Evolutionary conservation across 768 basidiomycete genomes (phyloP), one percentile per base, ranked within the genome.

Genomic region (Kwoniella botswanensis): DNA sequence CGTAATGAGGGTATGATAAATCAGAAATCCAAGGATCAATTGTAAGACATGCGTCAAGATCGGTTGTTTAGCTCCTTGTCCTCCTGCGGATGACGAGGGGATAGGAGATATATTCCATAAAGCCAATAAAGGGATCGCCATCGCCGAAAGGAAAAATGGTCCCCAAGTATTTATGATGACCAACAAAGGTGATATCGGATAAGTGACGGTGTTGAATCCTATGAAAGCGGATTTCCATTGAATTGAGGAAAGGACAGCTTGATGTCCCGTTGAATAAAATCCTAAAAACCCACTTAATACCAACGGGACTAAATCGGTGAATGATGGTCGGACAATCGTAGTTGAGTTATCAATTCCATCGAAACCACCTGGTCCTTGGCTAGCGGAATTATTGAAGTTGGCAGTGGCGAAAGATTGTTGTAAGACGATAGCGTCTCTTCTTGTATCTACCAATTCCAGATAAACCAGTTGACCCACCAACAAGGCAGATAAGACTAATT

Each of bases 221-320:
- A 98, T 82, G 83, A 98, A 99, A 7, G 92, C 95, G 1, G 91
- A 85, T 82, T 97, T 97, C 97, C 96, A 99, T 75, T 98, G 96
- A 54, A 99, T 88, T 2, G 93, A 91, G 1, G 93, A 88, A 50
- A 98, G 86, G 3, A 90, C 90, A 1, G 94, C 88, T 83, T 98
- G 94, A 78, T 99, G 97, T 2, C 97, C 96, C 0, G 95, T 98
- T 0, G 88, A 86, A 80, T 92, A 92, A 86, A 95, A 98, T 9
- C 88, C 83, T 60, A 93, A 88, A 50, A 92, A 83, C 0, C 90
- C 91, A 12, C 97, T 86, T 9, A 98, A 87, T 0, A 91, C 90
- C 15, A 98, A 82, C 0, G 91, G 90, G 0, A 88, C 86, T 24
- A 92, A 84, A 70, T 95, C 92, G 7, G 87, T 84, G 82, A 95